Evolutionary conservation across 75 land plant genomes (phyloP), one percentile per base, ranked within the genome.

Genomic region (Picea sitchensis): DNA sequence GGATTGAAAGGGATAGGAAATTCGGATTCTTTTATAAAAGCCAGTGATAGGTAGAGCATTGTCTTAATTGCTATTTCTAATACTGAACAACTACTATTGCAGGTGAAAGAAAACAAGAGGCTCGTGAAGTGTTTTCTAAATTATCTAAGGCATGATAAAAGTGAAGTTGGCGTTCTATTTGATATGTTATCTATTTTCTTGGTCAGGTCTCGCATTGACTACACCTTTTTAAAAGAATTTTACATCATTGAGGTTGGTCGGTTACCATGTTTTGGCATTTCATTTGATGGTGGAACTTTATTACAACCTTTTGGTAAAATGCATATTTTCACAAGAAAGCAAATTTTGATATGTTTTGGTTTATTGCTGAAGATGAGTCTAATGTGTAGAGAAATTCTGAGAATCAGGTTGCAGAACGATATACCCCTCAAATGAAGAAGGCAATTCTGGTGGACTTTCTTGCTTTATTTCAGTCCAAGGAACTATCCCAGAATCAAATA

Each of bases 91-190:
- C 44, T 41, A 21, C 26, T 26, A 26, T 56, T 85, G 82, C 88
- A 98, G 99, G 99, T 98, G 38, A 98, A 93, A 86, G 99, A 98
- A 84, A 98, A 96, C 83, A 98, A 95, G 77, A 86, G 94, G 85
- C 91, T 98, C 59, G 89, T 98, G 51, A 98, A 98, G 87, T 95
- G 98, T 82, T 98, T 95, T 77, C 84, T 98, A 74, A 98, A 98
- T 84, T 98, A 98, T 69, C 64, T 98, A 58, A 83, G 98, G 62
- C 99, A 98, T 88, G 98, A 98, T 62, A 94, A 86, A 77, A 69
- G 76, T 73, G 99, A 95, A 91, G 98, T 95, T 34, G 88, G 86
- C 82, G 88, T 93, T 54, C 85, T 98, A 4, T 98, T 98, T 84
- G 99, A 98, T 81, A 86, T 98, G 86, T 88, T 98, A 14, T 95